Conservation (phyloP, 495 filamentous ascomycete species). For the Penicillium pulvis region DNA sequence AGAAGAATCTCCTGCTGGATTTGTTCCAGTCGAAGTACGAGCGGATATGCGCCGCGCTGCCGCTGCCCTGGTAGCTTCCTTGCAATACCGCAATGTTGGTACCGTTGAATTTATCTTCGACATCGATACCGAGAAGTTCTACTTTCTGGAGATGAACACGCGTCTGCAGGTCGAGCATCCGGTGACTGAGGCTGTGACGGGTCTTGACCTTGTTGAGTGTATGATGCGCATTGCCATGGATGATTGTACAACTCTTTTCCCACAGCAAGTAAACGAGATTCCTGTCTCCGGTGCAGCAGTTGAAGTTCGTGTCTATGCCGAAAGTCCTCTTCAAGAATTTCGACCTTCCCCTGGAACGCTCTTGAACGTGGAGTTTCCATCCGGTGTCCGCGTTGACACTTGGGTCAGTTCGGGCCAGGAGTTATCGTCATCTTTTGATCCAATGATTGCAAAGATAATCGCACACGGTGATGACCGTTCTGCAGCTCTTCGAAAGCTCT, state of each 20-base stretch:
- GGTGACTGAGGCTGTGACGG: constrained; percentile 86
- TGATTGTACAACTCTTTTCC: constrained; percentile 70
- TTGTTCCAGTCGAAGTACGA: constrained; percentile 66
- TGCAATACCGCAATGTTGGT: constrained; percentile 83
- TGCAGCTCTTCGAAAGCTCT: constrained; percentile 75
- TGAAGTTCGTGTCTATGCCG: constrained; percentile 87
- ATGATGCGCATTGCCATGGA: constrained; percentile 80
- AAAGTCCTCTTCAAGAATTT: constrained; percentile 79
- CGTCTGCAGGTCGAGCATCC: constrained; percentile 91
- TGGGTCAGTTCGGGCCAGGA: constrained; percentile 80
- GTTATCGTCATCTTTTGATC: constrained; percentile 84
- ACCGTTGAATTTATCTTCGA: constrained; percentile 96
- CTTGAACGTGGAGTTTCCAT: constrained; percentile 42
- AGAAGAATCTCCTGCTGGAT: constrained; percentile 84
- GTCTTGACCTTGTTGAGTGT: constrained; percentile 84
- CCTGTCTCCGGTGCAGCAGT: constrained; percentile 71
- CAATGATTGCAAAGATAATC: constrained; percentile 94
- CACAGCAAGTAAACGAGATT: constrained; percentile 60
- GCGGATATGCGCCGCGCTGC: constrained; percentile 73
- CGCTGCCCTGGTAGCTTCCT: constrained; percentile 71
- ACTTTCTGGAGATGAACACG: constrained; percentile 97
- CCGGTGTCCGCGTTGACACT: constrained; percentile 77
- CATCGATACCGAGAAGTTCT: constrained; percentile 78
- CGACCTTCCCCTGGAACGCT: constrained; percentile 80
- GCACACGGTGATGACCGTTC: constrained; percentile 71